These are phyloP conservation scores for Aspergillus neoniger DNA, from an alignment of 2,329 filamentous ascomycete genomes.

Conservation along the genomic window DNA sequence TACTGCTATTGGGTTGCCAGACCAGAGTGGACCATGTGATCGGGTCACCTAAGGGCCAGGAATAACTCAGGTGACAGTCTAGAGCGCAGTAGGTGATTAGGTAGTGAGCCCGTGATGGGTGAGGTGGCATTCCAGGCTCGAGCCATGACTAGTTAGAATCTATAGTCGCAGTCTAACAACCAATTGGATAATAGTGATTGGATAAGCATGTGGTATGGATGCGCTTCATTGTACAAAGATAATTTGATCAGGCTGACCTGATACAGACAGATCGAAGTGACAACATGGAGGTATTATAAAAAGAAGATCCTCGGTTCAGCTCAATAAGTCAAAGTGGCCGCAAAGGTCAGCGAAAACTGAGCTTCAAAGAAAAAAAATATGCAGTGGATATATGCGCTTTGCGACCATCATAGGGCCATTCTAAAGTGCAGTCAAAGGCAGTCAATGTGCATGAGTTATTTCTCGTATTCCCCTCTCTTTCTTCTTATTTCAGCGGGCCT, in stretches of 20 bases:
- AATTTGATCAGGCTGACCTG: slow-evolving; percentile 21
- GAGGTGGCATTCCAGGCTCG: too few relatives aligned
- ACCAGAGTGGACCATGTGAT: too few relatives aligned
- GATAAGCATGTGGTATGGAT: slow-evolving; percentile 40
- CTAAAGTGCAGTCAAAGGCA: slow-evolving; percentile 22
- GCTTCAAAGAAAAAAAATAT: slow-evolving; percentile 15
- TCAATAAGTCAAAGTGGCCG: neutral
- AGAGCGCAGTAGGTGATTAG: too few relatives aligned
- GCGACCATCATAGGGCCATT: slow-evolving; percentile 13
- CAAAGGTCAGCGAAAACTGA: neutral
- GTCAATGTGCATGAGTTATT: slow-evolving; percentile 13
- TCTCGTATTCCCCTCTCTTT: slow-evolving; percentile 8
- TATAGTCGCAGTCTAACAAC: too few relatives aligned
- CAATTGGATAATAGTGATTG: slow-evolving; percentile 26
- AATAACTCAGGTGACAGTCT: too few relatives aligned
- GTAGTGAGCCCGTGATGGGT: too few relatives aligned
- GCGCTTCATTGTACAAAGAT: slow-evolving; percentile 45
- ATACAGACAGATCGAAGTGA: slow-evolving; percentile 22
- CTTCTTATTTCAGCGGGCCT: slow-evolving; percentile 12
- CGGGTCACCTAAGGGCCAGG: too few relatives aligned
- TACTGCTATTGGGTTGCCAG: too few relatives aligned
- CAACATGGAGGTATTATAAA: slow-evolving; percentile 15
- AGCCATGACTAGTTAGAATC: too few relatives aligned
- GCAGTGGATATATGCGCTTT: neutral
- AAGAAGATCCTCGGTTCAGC: slow-evolving; percentile 1